phyloP scores from a whole-genome alignment of 2,329 filamentous ascomycete species.

The Sclerotinia nivalis region DNA sequence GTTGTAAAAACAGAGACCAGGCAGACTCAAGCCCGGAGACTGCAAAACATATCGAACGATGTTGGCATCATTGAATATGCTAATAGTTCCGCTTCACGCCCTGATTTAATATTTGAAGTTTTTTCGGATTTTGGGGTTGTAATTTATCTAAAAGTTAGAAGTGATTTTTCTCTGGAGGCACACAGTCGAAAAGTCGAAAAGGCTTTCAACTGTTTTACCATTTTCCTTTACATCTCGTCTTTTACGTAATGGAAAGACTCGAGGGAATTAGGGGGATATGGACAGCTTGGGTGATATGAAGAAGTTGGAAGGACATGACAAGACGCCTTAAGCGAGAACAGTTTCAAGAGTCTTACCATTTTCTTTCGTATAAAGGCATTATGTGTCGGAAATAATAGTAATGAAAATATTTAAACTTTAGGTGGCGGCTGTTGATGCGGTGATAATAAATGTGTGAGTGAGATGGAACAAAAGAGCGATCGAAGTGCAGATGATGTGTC shows the following conservation, averaged over 20 bases:
- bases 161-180: not conserved
- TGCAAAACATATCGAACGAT: not conserved
- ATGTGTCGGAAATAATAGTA: not conserved
- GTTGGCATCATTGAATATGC: not conserved
- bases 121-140: not conserved
- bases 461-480: not conserved
- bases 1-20: not conserved
- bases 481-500: not conserved
- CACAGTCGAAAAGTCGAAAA: not conserved
- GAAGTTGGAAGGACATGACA: not conserved
- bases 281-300: not conserved
- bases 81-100: no score
- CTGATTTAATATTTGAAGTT: not conserved
- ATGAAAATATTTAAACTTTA: not conserved
- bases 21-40: not conserved
- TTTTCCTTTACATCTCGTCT: not conserved
- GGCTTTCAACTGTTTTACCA: not conserved
- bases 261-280: fast-evolving
- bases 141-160: not conserved
- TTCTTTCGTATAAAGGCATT: not conserved
- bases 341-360: not conserved
- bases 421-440: not conserved
- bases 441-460: not conserved
- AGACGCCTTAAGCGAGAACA: not conserved
- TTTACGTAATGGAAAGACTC: not conserved